Base-by-base conservation (phyloP, 768 basidiomycete genomes). In the Leccinum incarnatum region DNA sequence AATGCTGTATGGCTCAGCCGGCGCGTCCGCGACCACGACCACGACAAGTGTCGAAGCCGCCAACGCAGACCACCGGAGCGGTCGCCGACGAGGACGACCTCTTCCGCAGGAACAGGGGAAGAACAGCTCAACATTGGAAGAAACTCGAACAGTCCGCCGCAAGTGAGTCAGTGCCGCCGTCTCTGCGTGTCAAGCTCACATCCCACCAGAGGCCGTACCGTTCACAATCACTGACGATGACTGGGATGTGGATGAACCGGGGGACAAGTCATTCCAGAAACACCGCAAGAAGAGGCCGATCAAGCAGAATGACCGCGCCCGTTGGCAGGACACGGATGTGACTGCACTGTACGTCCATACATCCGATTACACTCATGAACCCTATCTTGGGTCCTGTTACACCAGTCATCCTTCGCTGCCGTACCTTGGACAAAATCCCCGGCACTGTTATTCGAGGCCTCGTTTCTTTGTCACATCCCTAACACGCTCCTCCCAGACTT, bases 31-130 rank as follows among this genome's bases (percentile, higher is more conserved):
- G 78, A 60, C 83, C 85, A 49, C 80, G 80, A 58, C 86, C 86
- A 21, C 80, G 79, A 62, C 78, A 80, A 11, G 73, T 75, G 55
- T 65, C 71, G 53, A 56, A 48, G 49, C 66, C 63, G 51, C 48
- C 60, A 29, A 58, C 54, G 36, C 23, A 45, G 2, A 10, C 42
- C 42, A 6, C 19, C 42, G 42, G 11, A 11, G 12, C 62, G 42
- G 49, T 47, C 71, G 69, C 81, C 11, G 86, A 90, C 57, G 83
- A 83, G 52, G 89, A 92, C 69, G 83, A 81, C 15, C 76, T 83
- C 70, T 92, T 91, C 64, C 81, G 91, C 65, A 81, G 81, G 52
- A 93, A 91, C 68, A 77, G 74, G 47, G 80, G 80, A 58, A 77
- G 88, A 53, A 82, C 82, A 5, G 68, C 76, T 4, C 74, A 79